Evolutionary conservation across 2,329 filamentous ascomycete species (phyloP).

Genomic region (Pseudogymnoascus sp.): DNA sequence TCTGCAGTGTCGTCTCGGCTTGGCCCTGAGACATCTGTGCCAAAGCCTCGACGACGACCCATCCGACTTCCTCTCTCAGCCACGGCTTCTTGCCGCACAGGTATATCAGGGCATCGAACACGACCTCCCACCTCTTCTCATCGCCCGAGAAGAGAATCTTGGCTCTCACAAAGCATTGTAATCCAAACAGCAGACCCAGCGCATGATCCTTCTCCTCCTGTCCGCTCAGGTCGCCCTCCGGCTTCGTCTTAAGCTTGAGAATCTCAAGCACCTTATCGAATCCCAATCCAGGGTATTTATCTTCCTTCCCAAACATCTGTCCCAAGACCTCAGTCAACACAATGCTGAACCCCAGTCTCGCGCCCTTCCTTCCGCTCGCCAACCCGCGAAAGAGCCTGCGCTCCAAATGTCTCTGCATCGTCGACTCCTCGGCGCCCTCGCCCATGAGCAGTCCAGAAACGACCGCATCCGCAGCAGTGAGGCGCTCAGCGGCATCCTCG

Average conservation of each 20-base stretch:
- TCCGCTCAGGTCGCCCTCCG: conserved; percentile 44
- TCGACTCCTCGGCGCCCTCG: conserved; percentile 42
- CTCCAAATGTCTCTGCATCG: conserved; percentile 51
- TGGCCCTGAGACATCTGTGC: conserved; percentile 49
- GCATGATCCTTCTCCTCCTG: conserved; percentile 81
- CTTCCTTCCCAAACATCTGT: conserved; percentile 52
- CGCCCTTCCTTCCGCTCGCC: conserved; percentile 81
- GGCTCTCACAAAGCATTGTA: conserved; percentile 78
- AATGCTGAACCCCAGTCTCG: conserved; percentile 80
- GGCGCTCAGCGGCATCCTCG: conserved; percentile 47
- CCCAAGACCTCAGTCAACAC: conserved; percentile 74
- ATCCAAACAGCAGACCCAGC: conserved; percentile 79
- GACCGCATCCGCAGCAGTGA: conserved; percentile 51
- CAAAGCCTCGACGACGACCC: conserved; percentile 67
- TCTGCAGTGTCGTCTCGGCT: conserved; percentile 53
- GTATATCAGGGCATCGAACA: conserved; percentile 66
- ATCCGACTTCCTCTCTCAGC: conserved; percentile 82
- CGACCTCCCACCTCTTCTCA: conserved; percentile 50
- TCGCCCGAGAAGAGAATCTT: conserved; percentile 56
- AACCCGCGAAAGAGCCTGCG: conserved; percentile 75
- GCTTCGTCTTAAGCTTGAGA: conserved; percentile 46
- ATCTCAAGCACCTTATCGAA: conserved; percentile 48
- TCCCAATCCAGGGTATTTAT: conserved; percentile 44
- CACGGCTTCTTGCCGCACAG: conserved; percentile 77
- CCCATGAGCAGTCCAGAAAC: conserved; percentile 46